phyloP scores from a whole-genome alignment of 2,329 filamentous ascomycete species.

The Diaporthe capsici region DNA sequence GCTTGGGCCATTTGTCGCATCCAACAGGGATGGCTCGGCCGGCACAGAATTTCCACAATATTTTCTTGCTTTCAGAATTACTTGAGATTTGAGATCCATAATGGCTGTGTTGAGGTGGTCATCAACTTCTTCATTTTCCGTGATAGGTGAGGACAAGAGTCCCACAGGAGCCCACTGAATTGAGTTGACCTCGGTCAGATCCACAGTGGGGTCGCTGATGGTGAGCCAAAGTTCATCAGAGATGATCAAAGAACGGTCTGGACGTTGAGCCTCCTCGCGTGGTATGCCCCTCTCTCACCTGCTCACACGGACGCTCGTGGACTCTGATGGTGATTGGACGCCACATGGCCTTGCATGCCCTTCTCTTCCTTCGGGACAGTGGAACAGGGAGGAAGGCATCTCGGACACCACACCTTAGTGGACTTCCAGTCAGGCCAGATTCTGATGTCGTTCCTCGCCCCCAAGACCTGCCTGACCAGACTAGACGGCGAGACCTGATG shows the following conservation, averaged over 20 bases:
- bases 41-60: too few species aligned
- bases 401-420: neutral
- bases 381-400: neutral
- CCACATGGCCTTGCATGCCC: neutral
- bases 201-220: neutral
- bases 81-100: neutral
- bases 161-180: conserved; percentile 16
- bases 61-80: neutral
- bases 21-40: neutral
- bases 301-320: neutral
- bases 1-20: neutral
- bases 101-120: neutral
- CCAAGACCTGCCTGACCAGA: neutral
- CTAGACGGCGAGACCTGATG: neutral
- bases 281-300: neutral
- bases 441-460: neutral
- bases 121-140: too few species aligned
- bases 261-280: neutral
- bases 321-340: conserved; percentile 1
- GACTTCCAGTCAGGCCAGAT: neutral
- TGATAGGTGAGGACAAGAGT: neutral
- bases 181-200: neutral
- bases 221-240: neutral
- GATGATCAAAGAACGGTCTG: neutral
- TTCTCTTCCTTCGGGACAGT: too few species aligned